Evolutionary conservation across 176 grass and related monocot species (phyloP).

Genomic region (Stipa capillata): DNA sequence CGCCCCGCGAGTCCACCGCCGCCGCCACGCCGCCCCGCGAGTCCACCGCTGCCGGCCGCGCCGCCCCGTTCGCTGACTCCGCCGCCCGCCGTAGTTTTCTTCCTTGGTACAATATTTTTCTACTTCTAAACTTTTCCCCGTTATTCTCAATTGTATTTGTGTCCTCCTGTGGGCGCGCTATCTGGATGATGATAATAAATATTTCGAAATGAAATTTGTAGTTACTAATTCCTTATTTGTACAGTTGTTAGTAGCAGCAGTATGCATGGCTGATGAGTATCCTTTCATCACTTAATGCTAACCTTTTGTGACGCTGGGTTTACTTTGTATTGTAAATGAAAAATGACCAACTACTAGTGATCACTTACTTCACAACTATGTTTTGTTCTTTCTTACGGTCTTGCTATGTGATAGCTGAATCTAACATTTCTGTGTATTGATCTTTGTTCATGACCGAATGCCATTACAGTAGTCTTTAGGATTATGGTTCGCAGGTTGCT

Average conservation of each 20-base stretch:
- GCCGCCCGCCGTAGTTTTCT: too few species aligned
- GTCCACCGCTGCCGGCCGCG: too few species aligned
- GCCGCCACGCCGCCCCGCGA: too few species aligned
- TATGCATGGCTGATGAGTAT: too few species aligned
- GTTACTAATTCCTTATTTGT: neutral
- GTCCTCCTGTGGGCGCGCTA: neutral
- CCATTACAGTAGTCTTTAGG: neutral
- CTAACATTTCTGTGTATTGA: neutral
- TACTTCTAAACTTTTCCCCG: too few species aligned
- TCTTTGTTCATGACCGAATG: neutral
- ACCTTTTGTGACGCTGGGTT: neutral
- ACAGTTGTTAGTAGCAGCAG: neutral
- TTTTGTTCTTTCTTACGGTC: neutral
- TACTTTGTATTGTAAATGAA: neutral
- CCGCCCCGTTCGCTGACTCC: too few species aligned
- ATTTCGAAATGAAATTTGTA: neutral
- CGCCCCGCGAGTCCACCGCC: too few species aligned
- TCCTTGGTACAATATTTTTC: too few species aligned
- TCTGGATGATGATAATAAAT: conserved; percentile 14
- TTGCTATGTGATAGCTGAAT: neutral
- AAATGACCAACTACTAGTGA: neutral
- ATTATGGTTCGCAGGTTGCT: neutral
- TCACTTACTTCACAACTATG: neutral
- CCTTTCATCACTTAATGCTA: neutral
- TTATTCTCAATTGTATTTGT: too few species aligned